A percentile compares a stretch with the other conserved stretches of the same genome.
These are phyloP conservation scores for Polysphondylium violaceum DNA, from an alignment of 78 protist species.

Conservation along the genomic window DNA sequence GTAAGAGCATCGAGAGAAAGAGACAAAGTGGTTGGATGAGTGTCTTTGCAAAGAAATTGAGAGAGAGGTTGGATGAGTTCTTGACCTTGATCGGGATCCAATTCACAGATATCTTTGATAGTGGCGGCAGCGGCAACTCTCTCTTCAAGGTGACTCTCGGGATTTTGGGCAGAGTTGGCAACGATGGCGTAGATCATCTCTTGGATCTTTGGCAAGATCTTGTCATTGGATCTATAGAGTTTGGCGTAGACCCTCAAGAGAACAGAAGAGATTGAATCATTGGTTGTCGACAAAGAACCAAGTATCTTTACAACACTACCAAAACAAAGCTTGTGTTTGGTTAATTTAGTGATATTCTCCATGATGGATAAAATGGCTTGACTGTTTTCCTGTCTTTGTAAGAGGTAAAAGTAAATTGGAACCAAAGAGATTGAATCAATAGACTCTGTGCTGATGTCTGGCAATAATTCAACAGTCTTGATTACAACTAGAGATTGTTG, in stretches of 20 bases:
- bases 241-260: slow-evolving; percentile 21
- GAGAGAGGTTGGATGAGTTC: slow-evolving; percentile 66
- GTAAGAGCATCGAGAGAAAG: slow-evolving; percentile 40
- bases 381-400: slow-evolving; percentile 9
- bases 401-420: slow-evolving; percentile 11
- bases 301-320: background rate
- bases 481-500: background rate
- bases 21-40: slow-evolving; percentile 31
- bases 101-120: slow-evolving; percentile 33
- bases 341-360: background rate
- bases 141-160: slow-evolving; percentile 2
- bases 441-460: background rate
- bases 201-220: slow-evolving; percentile 26
- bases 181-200: slow-evolving; percentile 13
- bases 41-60: slow-evolving; percentile 38
- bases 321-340: slow-evolving; percentile 9
- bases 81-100: slow-evolving; percentile 55
- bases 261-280: slow-evolving; percentile 1
- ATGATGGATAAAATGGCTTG: background rate
- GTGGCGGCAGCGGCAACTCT: slow-evolving; percentile 41
- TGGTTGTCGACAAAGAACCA: slow-evolving; percentile 1
- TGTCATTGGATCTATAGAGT: background rate
- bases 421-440: slow-evolving; percentile 6
- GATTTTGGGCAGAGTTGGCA: background rate
- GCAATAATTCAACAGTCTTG: slow-evolving; percentile 1